Conservation (phyloP, 2,329 filamentous ascomycete species). For the Aspergillus oerlinghausenensis region DNA sequence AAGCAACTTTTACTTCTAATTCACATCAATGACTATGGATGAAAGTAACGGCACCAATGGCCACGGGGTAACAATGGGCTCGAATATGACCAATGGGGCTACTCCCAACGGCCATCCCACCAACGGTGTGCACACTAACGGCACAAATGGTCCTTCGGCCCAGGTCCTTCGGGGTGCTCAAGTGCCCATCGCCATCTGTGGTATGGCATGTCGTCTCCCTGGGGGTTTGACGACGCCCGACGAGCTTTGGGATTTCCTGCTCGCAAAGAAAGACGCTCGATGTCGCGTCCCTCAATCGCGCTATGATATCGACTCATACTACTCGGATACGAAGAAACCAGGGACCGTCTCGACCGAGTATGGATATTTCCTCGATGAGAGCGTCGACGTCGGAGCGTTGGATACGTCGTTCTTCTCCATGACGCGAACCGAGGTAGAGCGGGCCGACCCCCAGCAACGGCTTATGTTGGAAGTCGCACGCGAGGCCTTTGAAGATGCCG, state of each 20-base stretch:
- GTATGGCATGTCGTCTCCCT: no score
- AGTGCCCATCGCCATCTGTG: no score
- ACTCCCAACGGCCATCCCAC: neutral
- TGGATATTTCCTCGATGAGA: slow-evolving; percentile 29
- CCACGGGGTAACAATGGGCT: neutral
- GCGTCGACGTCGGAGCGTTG: slow-evolving; percentile 15
- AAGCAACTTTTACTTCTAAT: neutral
- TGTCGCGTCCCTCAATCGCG: slow-evolving; percentile 16
- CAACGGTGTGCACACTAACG: neutral
- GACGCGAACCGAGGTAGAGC: slow-evolving; percentile 11
- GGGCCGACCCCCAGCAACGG: slow-evolving; percentile 25
- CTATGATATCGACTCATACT: slow-evolving; percentile 15
- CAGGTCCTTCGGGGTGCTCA: no score
- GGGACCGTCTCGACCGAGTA: slow-evolving; percentile 7
- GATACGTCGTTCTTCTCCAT: slow-evolving; percentile 25
- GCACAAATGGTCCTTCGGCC: neutral
- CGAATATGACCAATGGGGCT: neutral
- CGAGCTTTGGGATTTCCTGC: no score
- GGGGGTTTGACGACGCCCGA: no score
- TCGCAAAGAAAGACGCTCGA: no score
- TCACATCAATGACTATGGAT: neutral
- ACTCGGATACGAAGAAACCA: neutral
- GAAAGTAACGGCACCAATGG: neutral
- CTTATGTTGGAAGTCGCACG: slow-evolving; percentile 22
- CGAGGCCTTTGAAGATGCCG: slow-evolving; percentile 24